Evolutionary conservation across 2,329 filamentous ascomycete genomes (phyloP).

Genomic region (Colletotrichum siamense): DNA sequence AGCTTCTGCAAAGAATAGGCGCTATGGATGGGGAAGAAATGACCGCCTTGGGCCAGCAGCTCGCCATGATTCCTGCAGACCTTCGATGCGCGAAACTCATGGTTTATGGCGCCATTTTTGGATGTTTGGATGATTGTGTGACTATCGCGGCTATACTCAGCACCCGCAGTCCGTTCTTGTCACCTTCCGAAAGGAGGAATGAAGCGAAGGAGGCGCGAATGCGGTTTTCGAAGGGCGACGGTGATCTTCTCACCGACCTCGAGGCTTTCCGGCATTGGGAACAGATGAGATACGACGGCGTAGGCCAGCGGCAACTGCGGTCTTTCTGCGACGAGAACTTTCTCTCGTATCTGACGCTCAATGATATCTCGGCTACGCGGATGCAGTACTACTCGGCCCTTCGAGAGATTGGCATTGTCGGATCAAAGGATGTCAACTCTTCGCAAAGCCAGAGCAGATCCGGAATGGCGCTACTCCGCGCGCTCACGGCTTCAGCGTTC

Average conservation of each 20-base stretch:
- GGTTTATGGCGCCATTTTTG: conserved; percentile 93
- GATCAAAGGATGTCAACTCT: conserved; percentile 30
- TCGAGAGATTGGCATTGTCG: conserved; percentile 83
- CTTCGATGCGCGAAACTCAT: conserved; percentile 92
- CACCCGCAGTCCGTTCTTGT: conserved; percentile 84
- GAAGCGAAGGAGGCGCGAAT: conserved; percentile 79
- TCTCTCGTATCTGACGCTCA: conserved; percentile 81
- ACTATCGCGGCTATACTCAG: conserved; percentile 94
- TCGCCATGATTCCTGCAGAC: conserved; percentile 95
- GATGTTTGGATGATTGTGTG: conserved; percentile 86
- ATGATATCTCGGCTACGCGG: conserved; percentile 86
- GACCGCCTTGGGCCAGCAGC: conserved; percentile 87
- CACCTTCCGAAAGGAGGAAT: conserved; percentile 82
- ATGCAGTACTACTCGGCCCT: conserved; percentile 86
- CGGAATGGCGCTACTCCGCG: conserved; percentile 62
- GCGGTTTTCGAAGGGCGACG: conserved; percentile 77
- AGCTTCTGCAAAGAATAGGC: conserved; percentile 82
- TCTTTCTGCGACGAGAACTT: conserved; percentile 87
- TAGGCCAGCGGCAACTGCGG: conserved; percentile 68
- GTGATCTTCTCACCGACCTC: conserved; percentile 88
- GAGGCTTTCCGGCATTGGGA: conserved; percentile 85
- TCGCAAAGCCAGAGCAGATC: conserved; percentile 34
- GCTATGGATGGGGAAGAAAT: conserved; percentile 86
- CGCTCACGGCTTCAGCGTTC: conserved; percentile 75
- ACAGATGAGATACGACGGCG: conserved; percentile 63